Evolutionary conservation across 2,329 filamentous ascomycete species (phyloP), one percentile per base, ranked within the genome.

Genomic region (Claviceps sp.): DNA sequence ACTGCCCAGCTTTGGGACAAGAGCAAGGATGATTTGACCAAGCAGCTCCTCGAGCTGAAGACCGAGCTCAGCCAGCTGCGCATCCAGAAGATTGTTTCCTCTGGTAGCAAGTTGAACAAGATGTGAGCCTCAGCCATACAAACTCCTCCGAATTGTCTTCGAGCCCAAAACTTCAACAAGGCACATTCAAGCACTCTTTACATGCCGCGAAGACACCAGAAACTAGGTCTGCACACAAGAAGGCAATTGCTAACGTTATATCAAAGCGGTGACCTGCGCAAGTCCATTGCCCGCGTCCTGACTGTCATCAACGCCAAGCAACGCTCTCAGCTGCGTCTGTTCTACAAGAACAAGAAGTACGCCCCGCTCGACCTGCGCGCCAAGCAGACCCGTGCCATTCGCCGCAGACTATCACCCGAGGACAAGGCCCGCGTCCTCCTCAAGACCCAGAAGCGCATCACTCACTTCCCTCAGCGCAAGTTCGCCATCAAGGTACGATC

Each of bases 301-400:
- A 98, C 93, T 74, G 82, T 98, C 79, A 95, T 98, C 85, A 98
- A 97, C 83, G 86, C 89, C 76, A 97, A 95, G 83, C 93, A 98
- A 81, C 86, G 94, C 73, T 80, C 88, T 63, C 90, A 97, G 79
- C 88, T 98, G 68, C 89, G 90, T 67, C 81, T 97, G 63, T 97
- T 97, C 86, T 98, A 98, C 85, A 94, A 95, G 83, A 86, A 86
- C 85, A 97, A 97, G 88, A 97, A 96, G 82, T 96, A 96, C 83
- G 77, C 89, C 60, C 93, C 93, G 61, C 88, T 98, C 72, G 94
- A 98, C 75, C 90, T 98, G 79, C 88, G 93, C 75, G 76, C 89
- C 71, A 97, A 97, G 87, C 84, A 93, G 80, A 98, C 93, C 71
- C 90, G 93, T 68, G 93, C 90, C 71, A 94, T 97, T 77, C 89